Percentiles rank a stretch among this genome's conserved stretches.
Conservation (phyloP, 1,284 basidiomycete species). For the Anthracocystis setariae region DNA sequence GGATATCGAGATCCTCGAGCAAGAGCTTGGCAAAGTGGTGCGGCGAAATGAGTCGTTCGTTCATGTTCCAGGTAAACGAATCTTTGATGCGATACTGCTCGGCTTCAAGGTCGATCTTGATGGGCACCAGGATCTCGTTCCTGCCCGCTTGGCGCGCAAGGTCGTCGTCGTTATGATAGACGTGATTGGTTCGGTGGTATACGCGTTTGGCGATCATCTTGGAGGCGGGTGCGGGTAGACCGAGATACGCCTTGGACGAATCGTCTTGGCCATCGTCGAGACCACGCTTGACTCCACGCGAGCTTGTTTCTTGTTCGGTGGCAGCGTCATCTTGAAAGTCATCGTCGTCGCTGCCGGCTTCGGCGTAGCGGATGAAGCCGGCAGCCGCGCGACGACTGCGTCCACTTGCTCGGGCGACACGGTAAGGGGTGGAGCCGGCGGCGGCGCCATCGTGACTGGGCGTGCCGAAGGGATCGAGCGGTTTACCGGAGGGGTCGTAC, state of each 20-base stretch:
- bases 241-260: slow-evolving; percentile 77
- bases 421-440: slow-evolving; percentile 18
- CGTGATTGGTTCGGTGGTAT: slow-evolving; percentile 72
- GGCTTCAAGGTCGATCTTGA: slow-evolving; percentile 93
- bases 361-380: slow-evolving; percentile 52
- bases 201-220: slow-evolving; percentile 76
- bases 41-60: slow-evolving; percentile 79
- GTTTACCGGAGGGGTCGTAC: slow-evolving; percentile 37
- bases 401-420: slow-evolving; percentile 30
- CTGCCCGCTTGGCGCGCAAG: slow-evolving; percentile 51
- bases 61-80: slow-evolving; percentile 95
- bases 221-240: slow-evolving; percentile 81
- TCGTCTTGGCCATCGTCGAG: slow-evolving; percentile 50
- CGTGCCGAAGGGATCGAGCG: slow-evolving; percentile 33
- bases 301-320: slow-evolving; percentile 46
- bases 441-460: slow-evolving; percentile 26
- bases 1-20: slow-evolving; percentile 86
- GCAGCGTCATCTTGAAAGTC: slow-evolving; percentile 46
- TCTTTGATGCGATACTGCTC: slow-evolving; percentile 90
- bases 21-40: slow-evolving; percentile 85
- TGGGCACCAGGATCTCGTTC: slow-evolving; percentile 82
- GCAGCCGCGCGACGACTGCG: slow-evolving; percentile 39
- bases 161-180: slow-evolving; percentile 73
- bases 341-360: slow-evolving; percentile 56
- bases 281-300: slow-evolving; percentile 43